These are phyloP conservation scores for Pouteria glomerata DNA, from an alignment of 148 eudicot species.

Conservation along the genomic window DNA sequence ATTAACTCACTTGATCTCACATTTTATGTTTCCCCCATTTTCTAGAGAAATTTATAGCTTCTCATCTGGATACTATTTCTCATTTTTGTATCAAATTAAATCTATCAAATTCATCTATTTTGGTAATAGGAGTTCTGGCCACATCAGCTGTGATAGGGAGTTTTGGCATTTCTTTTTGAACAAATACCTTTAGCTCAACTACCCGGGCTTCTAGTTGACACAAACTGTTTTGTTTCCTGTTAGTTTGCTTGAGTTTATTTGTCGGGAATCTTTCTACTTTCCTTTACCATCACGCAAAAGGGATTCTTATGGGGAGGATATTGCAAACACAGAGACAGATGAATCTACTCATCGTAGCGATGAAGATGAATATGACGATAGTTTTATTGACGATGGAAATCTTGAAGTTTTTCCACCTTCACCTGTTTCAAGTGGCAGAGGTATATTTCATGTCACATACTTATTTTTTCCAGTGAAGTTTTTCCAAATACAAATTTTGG, in stretches of 20 bases:
- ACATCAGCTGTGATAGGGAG: not conserved
- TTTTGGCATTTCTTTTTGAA: not conserved
- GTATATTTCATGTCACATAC: slow-evolving; percentile 25
- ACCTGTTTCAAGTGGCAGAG: slow-evolving; percentile 36
- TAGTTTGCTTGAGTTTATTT: not conserved
- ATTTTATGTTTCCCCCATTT: too few relatives aligned
- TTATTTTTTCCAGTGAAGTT: not conserved
- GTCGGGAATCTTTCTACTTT: slow-evolving; percentile 4
- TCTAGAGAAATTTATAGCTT: too few relatives aligned
- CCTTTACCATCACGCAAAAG: slow-evolving; percentile 46
- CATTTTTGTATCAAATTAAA: not conserved
- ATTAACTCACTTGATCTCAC: not conserved
- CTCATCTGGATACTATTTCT: not conserved
- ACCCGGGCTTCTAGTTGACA: not conserved
- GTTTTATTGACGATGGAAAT: slow-evolving; percentile 74
- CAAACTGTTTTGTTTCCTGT: not conserved
- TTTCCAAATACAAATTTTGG: not conserved
- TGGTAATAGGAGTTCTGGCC: not conserved
- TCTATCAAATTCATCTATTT: too few relatives aligned
- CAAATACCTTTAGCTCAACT: not conserved
- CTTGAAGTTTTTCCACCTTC: slow-evolving; percentile 37
- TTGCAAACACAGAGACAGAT: slow-evolving; percentile 51
- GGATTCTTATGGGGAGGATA: slow-evolving; percentile 84
- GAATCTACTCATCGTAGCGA: slow-evolving; percentile 32
- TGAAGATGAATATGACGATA: slow-evolving; percentile 82